Evolutionary conservation across 768 basidiomycete species (phyloP).

Genomic region (Cytidiella melzeri): DNA sequence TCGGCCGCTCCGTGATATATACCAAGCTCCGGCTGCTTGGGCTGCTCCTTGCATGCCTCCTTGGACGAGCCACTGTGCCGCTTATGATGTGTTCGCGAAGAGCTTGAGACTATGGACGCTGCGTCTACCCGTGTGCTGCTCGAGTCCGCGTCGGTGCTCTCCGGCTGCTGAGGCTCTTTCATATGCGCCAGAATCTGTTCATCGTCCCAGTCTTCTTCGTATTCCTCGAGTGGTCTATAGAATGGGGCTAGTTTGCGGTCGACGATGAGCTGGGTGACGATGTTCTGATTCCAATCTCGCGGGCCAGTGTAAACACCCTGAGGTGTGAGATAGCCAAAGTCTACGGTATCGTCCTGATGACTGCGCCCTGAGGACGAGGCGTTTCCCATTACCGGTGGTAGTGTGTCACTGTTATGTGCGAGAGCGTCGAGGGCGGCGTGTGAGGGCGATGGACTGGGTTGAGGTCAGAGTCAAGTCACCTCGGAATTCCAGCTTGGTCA

Average conservation of each 20-base stretch:
- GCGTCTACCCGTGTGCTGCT: constrained; percentile 40
- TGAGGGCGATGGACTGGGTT: neutral
- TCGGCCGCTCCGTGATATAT: constrained; percentile 83
- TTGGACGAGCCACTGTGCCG: constrained; percentile 48
- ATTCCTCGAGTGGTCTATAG: constrained; percentile 94
- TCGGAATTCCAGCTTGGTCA: neutral
- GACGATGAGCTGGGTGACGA: constrained; percentile 84
- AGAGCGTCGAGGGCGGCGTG: no score
- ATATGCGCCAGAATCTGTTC: constrained; percentile 80
- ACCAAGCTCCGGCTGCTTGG: constrained; percentile 63
- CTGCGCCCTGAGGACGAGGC: constrained; percentile 65
- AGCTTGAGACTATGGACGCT: constrained; percentile 25
- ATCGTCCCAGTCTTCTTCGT: constrained; percentile 82
- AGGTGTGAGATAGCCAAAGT: constrained; percentile 74
- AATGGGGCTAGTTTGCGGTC: constrained; percentile 90
- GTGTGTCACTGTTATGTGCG: constrained; percentile 2
- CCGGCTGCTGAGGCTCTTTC: constrained; percentile 56
- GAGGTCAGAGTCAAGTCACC: neutral
- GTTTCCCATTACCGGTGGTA: constrained; percentile 65
- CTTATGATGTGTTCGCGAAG: constrained; percentile 41
- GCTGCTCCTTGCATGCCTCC: constrained; percentile 61
- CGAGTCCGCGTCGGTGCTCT: constrained; percentile 35
- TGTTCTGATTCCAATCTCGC: constrained; percentile 83
- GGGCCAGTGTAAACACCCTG: constrained; percentile 83
- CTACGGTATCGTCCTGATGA: constrained; percentile 78